Conservation (phyloP, 2,329 filamentous ascomycete genomes). For the Lachnellula occidentalis region DNA sequence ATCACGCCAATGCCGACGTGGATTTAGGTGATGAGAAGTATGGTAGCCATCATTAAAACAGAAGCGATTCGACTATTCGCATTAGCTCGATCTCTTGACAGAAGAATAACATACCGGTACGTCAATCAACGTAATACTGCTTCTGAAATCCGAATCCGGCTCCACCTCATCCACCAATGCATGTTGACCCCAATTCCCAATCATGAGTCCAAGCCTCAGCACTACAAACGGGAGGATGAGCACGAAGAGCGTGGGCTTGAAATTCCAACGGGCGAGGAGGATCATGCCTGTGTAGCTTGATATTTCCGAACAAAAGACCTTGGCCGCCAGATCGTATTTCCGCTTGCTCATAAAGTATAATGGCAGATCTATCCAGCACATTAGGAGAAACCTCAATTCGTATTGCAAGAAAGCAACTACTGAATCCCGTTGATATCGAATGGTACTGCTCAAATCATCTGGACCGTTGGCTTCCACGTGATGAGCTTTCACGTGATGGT, state of each 20-base stretch:
- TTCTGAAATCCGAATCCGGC: constrained; percentile 72
- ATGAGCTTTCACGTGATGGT: constrained; percentile 82
- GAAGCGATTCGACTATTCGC: constrained; percentile 64
- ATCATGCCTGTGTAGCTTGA: constrained; percentile 52
- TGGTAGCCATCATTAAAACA: constrained; percentile 83
- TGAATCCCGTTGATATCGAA: constrained; percentile 70
- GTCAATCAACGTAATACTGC: constrained; percentile 74
- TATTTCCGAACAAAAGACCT: constrained; percentile 57
- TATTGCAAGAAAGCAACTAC: constrained; percentile 64
- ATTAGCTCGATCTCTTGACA: constrained; percentile 11
- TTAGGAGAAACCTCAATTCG: constrained; percentile 65
- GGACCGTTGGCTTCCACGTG: constrained; percentile 78
- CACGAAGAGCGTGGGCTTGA: constrained; percentile 50
- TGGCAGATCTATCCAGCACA: constrained; percentile 71
- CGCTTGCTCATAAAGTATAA: constrained; percentile 64
- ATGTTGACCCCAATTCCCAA: constrained; percentile 81
- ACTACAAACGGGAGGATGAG: constrained; percentile 61
- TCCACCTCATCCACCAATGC: constrained; percentile 71
- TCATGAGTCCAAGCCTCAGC: constrained; percentile 68
- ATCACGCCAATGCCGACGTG: constrained; percentile 73
- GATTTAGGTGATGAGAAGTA: constrained; percentile 76
- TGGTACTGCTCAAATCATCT: constrained; percentile 68
- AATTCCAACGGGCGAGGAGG: constrained; percentile 45
- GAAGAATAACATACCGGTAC: constrained; percentile 55
- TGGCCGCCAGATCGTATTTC: constrained; percentile 48